phyloP scores from a whole-genome alignment of 2,329 filamentous ascomycete genomes.

The Beauveria varroae region DNA sequence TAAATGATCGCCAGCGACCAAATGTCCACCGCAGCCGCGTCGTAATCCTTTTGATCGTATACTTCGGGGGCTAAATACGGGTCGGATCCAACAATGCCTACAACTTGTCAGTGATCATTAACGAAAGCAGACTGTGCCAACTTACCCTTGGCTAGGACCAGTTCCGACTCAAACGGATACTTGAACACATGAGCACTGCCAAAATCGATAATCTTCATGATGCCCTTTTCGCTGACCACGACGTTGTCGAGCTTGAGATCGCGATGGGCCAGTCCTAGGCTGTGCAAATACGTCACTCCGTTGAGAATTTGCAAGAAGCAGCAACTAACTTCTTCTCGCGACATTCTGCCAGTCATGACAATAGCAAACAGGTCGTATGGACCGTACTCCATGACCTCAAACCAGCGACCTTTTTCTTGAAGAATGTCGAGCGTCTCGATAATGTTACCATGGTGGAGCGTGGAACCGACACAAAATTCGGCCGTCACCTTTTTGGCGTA shows the following conservation, averaged over 20 bases:
- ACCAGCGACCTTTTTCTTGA: slow-evolving; percentile 90
- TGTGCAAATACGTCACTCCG: slow-evolving; percentile 89
- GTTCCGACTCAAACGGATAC: slow-evolving; percentile 85
- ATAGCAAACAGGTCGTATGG: slow-evolving; percentile 95
- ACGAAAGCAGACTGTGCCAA: not conserved
- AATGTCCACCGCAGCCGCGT: slow-evolving; percentile 88
- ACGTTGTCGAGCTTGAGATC: slow-evolving; percentile 98
- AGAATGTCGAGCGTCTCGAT: slow-evolving; percentile 97
- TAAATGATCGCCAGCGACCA: slow-evolving; percentile 99
- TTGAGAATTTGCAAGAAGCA: slow-evolving; percentile 91
- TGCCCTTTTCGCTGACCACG: slow-evolving; percentile 89
- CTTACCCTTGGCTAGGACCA: slow-evolving; percentile 31
- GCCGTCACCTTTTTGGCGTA: slow-evolving; percentile 98
- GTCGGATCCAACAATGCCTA: slow-evolving; percentile 70
- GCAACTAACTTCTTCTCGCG: slow-evolving; percentile 81
- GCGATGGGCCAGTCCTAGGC: slow-evolving; percentile 88
- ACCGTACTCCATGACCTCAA: slow-evolving; percentile 98
- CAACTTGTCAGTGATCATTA: not conserved
- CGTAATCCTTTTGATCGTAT: slow-evolving; percentile 87
- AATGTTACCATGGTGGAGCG: slow-evolving; percentile 93
- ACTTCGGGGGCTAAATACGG: slow-evolving; percentile 96
- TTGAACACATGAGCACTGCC: slow-evolving; percentile 94
- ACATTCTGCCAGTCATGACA: slow-evolving; percentile 98
- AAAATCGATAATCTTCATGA: slow-evolving; percentile 99
- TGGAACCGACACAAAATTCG: slow-evolving; percentile 96